Evolutionary conservation across 139 green algal species (phyloP).

Genomic region (Coelastrella sp.): DNA sequence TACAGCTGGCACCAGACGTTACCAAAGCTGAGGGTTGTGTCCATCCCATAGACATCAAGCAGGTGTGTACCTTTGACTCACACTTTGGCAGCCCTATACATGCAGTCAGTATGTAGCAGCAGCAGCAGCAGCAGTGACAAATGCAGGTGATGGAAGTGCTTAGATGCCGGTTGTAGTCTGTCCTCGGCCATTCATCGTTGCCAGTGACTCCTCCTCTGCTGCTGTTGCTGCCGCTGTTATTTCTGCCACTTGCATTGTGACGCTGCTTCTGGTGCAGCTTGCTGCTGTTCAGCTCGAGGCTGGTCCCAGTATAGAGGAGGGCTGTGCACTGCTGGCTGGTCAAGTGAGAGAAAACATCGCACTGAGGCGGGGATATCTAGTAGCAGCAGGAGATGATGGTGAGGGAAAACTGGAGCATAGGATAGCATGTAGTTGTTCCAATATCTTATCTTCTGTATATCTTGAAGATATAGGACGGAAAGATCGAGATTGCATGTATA

Average conservation of each 20-base stretch:
- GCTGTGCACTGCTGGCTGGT: constrained; percentile 68
- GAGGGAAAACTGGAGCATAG: not conserved
- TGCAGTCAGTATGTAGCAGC: not conserved
- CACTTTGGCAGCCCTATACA: no score
- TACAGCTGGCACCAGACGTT: constrained; percentile 45
- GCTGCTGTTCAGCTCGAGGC: not conserved
- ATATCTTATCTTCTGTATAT: not conserved
- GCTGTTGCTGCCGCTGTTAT: no score
- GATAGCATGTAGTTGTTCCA: not conserved
- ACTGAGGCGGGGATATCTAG: constrained; percentile 73
- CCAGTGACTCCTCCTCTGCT: not conserved
- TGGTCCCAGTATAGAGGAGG: not conserved
- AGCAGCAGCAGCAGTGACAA: constrained; percentile 12
- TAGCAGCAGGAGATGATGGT: constrained; percentile 29
- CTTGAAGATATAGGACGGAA: no score
- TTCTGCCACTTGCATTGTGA: no score
- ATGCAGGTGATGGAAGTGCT: not conserved
- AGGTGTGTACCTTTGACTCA: no score
- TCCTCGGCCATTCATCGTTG: no score
- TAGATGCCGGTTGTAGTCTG: no score
- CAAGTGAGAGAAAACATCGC: constrained; percentile 86
- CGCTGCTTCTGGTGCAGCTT: not conserved
- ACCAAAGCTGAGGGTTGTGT: constrained; percentile 16
- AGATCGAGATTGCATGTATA: no score
- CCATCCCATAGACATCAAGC: constrained; percentile 34